These are phyloP conservation scores for Mycena crocata DNA, from an alignment of 768 basidiomycete genomes.

Conservation along the genomic window DNA sequence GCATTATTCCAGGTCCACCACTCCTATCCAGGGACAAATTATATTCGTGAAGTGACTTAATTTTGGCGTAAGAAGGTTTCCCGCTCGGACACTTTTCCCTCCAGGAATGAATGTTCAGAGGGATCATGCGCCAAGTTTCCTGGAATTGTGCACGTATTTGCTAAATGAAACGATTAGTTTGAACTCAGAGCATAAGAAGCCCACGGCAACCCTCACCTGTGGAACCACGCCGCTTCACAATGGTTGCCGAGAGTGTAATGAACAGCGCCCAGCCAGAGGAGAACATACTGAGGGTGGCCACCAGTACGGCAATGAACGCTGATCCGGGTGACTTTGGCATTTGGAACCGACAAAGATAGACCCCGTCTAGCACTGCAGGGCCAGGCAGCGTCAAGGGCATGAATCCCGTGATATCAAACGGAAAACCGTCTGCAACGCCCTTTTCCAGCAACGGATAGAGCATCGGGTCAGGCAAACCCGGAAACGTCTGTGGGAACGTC, in stretches of 20 bases:
- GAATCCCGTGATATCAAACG: neutral
- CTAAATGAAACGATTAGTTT: too few species aligned
- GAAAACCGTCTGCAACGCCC: neutral
- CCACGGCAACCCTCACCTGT: neutral
- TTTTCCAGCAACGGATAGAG: constrained; percentile 9
- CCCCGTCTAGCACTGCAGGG: constrained; percentile 23
- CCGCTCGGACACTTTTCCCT: too few species aligned
- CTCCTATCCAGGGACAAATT: too few species aligned
- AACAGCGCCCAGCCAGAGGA: constrained; percentile 22
- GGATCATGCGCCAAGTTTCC: too few species aligned
- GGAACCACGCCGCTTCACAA: neutral
- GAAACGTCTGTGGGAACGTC: constrained; percentile 8
- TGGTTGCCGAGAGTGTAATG: neutral
- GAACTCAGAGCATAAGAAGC: too few species aligned
- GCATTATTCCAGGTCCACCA: too few species aligned
- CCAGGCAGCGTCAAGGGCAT: constrained; percentile 2
- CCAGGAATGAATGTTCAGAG: too few species aligned
- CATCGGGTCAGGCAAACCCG: neutral
- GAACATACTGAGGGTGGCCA: constrained; percentile 42
- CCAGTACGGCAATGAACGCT: constrained; percentile 37
- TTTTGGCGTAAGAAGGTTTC: too few species aligned
- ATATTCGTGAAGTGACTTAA: too few species aligned
- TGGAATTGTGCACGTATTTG: too few species aligned
- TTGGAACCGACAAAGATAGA: constrained; percentile 33
- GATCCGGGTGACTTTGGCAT: constrained; percentile 23